Conservation (phyloP, 345 rosid genomes). For the Stellera chamaejasme region DNA sequence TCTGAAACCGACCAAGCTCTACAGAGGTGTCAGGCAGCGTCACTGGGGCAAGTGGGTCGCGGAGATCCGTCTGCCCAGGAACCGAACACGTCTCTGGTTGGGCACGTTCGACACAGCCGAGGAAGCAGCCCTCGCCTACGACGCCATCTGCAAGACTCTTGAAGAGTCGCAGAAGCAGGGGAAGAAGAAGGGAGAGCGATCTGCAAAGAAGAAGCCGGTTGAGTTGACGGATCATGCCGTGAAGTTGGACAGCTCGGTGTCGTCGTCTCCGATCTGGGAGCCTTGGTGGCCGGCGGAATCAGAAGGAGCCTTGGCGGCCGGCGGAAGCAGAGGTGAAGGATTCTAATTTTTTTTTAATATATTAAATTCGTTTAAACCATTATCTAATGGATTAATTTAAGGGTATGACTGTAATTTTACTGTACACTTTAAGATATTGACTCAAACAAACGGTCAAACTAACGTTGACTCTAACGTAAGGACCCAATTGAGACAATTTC, state of each 20-base stretch:
- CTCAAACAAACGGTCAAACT: too few relatives aligned
- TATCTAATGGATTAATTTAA: too few relatives aligned
- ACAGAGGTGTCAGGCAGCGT: constrained; percentile 89
- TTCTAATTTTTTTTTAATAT: too few relatives aligned
- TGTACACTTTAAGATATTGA: too few relatives aligned
- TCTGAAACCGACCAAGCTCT: constrained; percentile 55
- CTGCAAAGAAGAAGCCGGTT: constrained; percentile 2
- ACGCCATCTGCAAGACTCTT: constrained; percentile 71
- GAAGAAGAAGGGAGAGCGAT: constrained; percentile 28
- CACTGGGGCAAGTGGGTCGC: constrained; percentile 99
- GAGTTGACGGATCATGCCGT: constrained; percentile 8
- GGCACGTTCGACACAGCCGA: constrained; percentile 99
- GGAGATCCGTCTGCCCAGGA: constrained; percentile 88
- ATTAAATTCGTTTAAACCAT: too few relatives aligned
- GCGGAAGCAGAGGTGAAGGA: too few relatives aligned
- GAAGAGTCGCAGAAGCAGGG: constrained; percentile 47
- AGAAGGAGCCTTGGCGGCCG: too few relatives aligned
- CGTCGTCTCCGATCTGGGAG: constrained; percentile 33
- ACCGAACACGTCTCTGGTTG: constrained; percentile 94
- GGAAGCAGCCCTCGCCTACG: constrained; percentile 93
- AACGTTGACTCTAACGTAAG: too few relatives aligned
- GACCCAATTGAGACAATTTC: too few relatives aligned
- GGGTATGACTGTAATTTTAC: too few relatives aligned
- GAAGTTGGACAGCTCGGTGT: constrained; percentile 28
- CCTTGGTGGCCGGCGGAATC: constrained; percentile 34